phyloP scores from a whole-genome alignment of 1,139 yeast species.

The Yamadazyma atmosphaerica region DNA sequence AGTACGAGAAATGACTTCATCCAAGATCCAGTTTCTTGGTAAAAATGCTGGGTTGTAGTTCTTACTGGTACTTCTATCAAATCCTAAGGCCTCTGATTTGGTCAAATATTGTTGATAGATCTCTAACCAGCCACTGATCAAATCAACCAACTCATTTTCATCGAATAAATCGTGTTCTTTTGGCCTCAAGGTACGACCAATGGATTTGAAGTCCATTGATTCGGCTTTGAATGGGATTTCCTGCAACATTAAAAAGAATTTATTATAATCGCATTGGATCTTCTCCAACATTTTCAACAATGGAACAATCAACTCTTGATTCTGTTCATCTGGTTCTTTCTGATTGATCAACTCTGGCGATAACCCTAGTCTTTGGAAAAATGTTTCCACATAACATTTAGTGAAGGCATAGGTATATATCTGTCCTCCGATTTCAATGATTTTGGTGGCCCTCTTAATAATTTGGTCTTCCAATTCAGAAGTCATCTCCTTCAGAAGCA shows the following conservation, averaged over 20 bases:
- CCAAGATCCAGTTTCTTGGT: constrained; percentile 85
- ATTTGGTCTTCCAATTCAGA: constrained; percentile 53
- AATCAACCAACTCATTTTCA: constrained; percentile 31
- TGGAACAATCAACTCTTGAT: constrained; percentile 56
- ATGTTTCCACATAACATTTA: constrained; percentile 55
- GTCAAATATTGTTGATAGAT: constrained; percentile 34
- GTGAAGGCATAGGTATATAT: constrained; percentile 66
- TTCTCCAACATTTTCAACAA: constrained; percentile 61
- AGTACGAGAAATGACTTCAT: constrained; percentile 67
- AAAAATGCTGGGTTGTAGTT: constrained; percentile 72
- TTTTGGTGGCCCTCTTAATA: constrained; percentile 59
- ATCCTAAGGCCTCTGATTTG: constrained; percentile 28
- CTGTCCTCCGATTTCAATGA: constrained; percentile 65
- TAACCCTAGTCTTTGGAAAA: constrained; percentile 72
- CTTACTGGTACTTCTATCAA: constrained; percentile 40
- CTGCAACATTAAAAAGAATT: constrained; percentile 69
- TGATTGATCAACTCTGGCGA: constrained; percentile 36
- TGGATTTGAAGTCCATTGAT: constrained; percentile 8
- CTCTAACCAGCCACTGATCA: constrained; percentile 40
- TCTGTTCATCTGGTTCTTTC: constrained; percentile 31
- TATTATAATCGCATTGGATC: constrained; percentile 75
- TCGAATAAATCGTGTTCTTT: constrained; percentile 23
- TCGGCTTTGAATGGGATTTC: constrained; percentile 24
- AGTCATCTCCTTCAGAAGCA: constrained; percentile 34
- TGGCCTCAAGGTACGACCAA: constrained; percentile 16